phyloP scores from a whole-genome alignment of 805 yeast species.

The Candida xyloterini region DNA sequence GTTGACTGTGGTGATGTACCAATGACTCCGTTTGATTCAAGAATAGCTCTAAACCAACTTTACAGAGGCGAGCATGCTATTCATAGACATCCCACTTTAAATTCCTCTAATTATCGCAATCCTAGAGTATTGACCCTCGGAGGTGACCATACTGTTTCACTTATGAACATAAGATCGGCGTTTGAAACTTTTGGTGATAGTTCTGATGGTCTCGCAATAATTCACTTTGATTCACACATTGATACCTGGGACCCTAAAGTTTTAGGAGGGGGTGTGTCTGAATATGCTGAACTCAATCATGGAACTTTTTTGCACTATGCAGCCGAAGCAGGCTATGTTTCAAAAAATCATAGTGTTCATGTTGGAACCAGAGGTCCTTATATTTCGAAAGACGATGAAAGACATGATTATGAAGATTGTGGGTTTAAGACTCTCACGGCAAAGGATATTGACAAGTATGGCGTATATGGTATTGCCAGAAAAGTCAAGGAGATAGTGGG shows the following conservation, averaged over 20 bases:
- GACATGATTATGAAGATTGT: constrained; percentile 46
- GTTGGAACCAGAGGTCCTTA: constrained; percentile 67
- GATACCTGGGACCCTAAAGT: constrained; percentile 67
- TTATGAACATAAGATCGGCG: constrained; percentile 47
- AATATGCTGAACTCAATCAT: constrained; percentile 55
- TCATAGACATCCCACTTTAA: constrained; percentile 35
- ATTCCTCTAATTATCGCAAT: constrained; percentile 20
- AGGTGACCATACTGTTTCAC: constrained; percentile 55
- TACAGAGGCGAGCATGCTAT: constrained; percentile 52
- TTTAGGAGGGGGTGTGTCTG: constrained; percentile 60
- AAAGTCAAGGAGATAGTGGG: constrained; percentile 37
- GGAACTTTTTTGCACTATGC: constrained; percentile 73
- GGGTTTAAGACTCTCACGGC: constrained; percentile 48
- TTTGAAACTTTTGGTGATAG: constrained; percentile 42
- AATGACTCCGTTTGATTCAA: constrained; percentile 58
- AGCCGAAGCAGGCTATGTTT: constrained; percentile 59
- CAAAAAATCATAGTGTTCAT: constrained; percentile 49
- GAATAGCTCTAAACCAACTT: constrained; percentile 53
- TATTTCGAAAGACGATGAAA: constrained; percentile 33
- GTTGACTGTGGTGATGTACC: constrained; percentile 63
- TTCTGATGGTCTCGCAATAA: constrained; percentile 42
- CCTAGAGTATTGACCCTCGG: constrained; percentile 48
- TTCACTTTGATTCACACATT: constrained; percentile 62
- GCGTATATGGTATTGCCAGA: constrained; percentile 35
- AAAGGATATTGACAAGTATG: constrained; percentile 43